These are phyloP conservation scores for Lathyrus oleraceus DNA, from an alignment of 306 rosid species.

Conservation along the genomic window DNA sequence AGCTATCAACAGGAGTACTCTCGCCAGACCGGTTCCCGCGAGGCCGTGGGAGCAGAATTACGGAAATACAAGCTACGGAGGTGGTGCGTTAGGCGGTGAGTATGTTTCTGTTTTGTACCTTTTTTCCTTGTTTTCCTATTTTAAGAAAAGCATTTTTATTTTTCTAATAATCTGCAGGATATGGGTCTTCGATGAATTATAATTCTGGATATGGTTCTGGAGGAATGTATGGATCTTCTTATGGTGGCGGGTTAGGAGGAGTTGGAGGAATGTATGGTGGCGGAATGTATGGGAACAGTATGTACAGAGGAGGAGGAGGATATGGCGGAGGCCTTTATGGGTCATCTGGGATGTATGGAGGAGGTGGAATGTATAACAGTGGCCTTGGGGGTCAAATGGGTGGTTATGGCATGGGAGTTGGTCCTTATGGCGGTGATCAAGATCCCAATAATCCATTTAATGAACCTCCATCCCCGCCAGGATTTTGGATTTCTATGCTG, in stretches of 20 bases:
- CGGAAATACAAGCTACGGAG: slow-evolving; percentile 66
- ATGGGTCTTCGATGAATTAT: slow-evolving; percentile 70
- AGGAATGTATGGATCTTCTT: slow-evolving; percentile 67
- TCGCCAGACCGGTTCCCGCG: slow-evolving; percentile 78
- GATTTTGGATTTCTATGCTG: slow-evolving; percentile 84
- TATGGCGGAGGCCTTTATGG: slow-evolving; percentile 75
- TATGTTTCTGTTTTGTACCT: background rate
- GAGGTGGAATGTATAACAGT: slow-evolving; percentile 87
- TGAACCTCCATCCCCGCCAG: slow-evolving; percentile 89
- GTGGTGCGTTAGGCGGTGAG: slow-evolving; percentile 76
- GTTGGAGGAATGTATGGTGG: slow-evolving; percentile 79
- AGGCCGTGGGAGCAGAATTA: slow-evolving; percentile 96
- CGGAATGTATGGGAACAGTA: slow-evolving; percentile 80
- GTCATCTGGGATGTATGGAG: slow-evolving; percentile 87
- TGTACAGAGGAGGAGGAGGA: slow-evolving; percentile 77
- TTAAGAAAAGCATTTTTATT: background rate
- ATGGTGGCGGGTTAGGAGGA: slow-evolving; percentile 58
- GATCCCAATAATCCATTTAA: slow-evolving; percentile 95
- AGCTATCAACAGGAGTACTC: slow-evolving; percentile 53
- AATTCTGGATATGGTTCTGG: slow-evolving; percentile 67
- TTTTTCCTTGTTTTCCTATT: slow-evolving; percentile 10
- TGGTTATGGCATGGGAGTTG: slow-evolving; percentile 93
- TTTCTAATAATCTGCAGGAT: slow-evolving; percentile 43
- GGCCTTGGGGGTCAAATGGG: slow-evolving; percentile 80
- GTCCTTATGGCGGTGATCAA: slow-evolving; percentile 86